Evolutionary conservation across 192 early-diverging fungal genomes (phyloP), one percentile per base, ranked within the genome.

Genomic region (Allomyces arbusculus): DNA sequence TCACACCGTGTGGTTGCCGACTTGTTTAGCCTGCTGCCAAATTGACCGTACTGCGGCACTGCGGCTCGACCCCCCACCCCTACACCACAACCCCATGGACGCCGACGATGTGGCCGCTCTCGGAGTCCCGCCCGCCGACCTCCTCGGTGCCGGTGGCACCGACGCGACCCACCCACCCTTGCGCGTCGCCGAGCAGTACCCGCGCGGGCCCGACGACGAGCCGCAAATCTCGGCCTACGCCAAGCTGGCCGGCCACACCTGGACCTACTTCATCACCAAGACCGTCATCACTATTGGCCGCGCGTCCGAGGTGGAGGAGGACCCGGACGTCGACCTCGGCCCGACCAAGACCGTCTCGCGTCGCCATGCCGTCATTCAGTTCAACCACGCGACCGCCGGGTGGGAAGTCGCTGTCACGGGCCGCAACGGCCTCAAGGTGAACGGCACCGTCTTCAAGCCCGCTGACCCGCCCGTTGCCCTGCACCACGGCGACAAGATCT

Each of bases 381-480:
- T 88, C 79, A 95, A 90, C 77, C 90, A 90, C 74, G 73, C 78
- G 26, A 83, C 75, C 22, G 82, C 87, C 68, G 76, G 80, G 24
- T 95, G 91, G 76, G 92, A 95, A 73, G 72, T 95, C 74, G 80
- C 81, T 71, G 86, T 92, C 20, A 79, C 85, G 69, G 92, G 92
- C 12, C 91, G 91, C 68, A 95, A 95, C 77, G 92, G 92, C 8
- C 86, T 85, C 24, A 80, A 87, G 72, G 83, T 94, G n/a, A 85
- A 94, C 72, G 89, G 87, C 62, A 40, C 33, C 33, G 33, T 40
- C 33, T 40, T 40, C 33, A 40, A 40, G 33, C 33, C 33, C 33
- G 33, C 33, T 8, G 33, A 40, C 7, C 33, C 33, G 33, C 33
- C 33, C 33, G 33, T 40, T 40, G 33, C 33, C 33, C 33, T 40